Percentiles rank a stretch among this genome's conserved stretches.
Evolutionary conservation across 139 green algal species (phyloP).

Genomic region (Picochlorum sp.): DNA sequence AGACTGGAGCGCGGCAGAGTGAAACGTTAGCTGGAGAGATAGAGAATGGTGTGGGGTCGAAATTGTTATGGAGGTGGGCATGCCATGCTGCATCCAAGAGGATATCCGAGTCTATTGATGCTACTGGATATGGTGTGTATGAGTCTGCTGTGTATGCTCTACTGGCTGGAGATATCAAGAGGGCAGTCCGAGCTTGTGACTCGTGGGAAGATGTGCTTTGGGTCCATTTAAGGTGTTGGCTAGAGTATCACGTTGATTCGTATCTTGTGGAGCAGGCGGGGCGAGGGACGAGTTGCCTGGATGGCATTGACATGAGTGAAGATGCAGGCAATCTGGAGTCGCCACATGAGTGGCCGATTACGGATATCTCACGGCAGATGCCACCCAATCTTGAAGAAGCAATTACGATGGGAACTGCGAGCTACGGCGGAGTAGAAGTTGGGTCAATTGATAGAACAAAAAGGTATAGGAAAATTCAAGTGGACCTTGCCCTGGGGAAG

Average conservation of each 20-base stretch:
- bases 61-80: conserved; percentile 61
- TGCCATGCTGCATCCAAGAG: conserved; percentile 38
- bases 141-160: conserved; percentile 53
- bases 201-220: conserved; percentile 67
- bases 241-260: conserved; percentile 33
- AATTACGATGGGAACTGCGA: conserved; percentile 5
- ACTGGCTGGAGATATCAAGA: conserved; percentile 37
- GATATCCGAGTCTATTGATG: conserved; percentile 6
- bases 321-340: not conserved
- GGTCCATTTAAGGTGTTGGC: conserved; percentile 52
- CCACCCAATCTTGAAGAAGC: conserved; percentile 21
- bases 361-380: conserved; percentile 14
- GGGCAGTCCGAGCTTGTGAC: conserved; percentile 48
- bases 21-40: conserved; percentile 34
- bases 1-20: conserved; percentile 36
- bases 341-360: conserved; percentile 4
- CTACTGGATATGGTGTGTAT: not conserved
- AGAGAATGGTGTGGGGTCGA: conserved; percentile 20
- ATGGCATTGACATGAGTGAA: not conserved
- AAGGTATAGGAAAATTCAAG: conserved; percentile 25
- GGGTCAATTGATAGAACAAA: not conserved
- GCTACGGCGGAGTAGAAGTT: not conserved
- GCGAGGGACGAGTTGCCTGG: not conserved
- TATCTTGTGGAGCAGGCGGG: conserved; percentile 11
- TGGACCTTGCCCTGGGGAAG: conserved; percentile 19